Evolutionary conservation across 306 rosid species (phyloP), one percentile per base, ranked within the genome.

Genomic region (Vigna nakashimae): DNA sequence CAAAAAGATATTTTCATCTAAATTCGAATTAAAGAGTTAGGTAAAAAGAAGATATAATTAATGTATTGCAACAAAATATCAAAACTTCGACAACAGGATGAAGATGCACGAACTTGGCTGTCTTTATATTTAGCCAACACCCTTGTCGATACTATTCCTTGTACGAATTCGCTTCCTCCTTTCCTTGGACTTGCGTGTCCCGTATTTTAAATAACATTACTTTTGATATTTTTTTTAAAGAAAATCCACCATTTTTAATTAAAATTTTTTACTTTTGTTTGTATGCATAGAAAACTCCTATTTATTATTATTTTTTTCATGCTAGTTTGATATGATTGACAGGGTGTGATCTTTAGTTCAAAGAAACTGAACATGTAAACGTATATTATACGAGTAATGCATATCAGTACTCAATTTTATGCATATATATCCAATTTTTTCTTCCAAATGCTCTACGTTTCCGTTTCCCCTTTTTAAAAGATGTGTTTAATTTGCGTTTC

Each of bases 101-200:
- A 20, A 20, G 36, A 2, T 50, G 18, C 24, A 36, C 15, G 50
- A 77, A 75, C 60, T 32, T 59, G 26, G 22, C 64, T 70, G 52
- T 58, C 66, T 71, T 66, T 69, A 40, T 50, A n/a, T 68, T 17
- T 10, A 45, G 73, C 32, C 40, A 71, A 60, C n/a, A 76, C 50
- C 28, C 28, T 26, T 26, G 36, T 45, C 70, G 55, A 40, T 36
- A 30, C 15, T 53, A 5, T 78, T 73, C 64, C 88, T 73, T 75
- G 60, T 68, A 24, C 81, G 38, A 75, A 65, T 80, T 80, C 2
- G 73, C 56, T 75, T 75, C 50, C 50, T 80, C 64, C 20, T 69
- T 15, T 15, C 38, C 38, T 34, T 40, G 13, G 26, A 15, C 45
- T 26, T 30, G 57, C 22, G 57, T 48, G 15, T 7, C 42, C 7